Evolutionary conservation across 306 rosid species (phyloP).

Genomic region (Acacia acuminata): DNA sequence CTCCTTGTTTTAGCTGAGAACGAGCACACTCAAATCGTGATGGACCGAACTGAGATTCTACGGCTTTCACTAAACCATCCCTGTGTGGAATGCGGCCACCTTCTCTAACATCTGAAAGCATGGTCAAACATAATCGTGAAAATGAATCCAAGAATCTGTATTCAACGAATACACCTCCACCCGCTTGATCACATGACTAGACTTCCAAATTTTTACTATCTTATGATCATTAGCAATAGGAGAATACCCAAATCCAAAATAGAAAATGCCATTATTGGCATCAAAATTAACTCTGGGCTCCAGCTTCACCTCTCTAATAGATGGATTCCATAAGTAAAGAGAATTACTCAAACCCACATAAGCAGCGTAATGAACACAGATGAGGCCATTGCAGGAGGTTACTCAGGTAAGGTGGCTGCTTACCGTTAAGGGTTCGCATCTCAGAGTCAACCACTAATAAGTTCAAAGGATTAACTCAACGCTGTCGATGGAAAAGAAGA

Average conservation of each 20-base stretch:
- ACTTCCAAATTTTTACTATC: background rate
- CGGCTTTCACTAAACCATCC: no score
- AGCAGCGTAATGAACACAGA: background rate
- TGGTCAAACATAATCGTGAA: no score
- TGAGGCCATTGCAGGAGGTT: background rate
- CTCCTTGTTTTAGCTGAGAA: no score
- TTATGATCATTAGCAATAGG: background rate
- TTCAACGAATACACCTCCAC: background rate
- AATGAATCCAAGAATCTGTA: background rate
- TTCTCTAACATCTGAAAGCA: no score
- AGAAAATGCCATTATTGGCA: background rate
- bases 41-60: no score
- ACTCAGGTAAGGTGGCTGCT: background rate
- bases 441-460: background rate
- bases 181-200: background rate
- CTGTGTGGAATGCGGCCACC: no score
- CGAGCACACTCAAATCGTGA: no score
- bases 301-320: background rate
- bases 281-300: background rate
- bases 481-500: background rate
- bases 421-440: background rate
- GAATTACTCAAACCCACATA: no score
- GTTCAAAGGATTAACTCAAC: background rate
- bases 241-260: background rate
- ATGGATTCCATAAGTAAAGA: background rate